Evolutionary conservation across 371 early-diverging fungal species (phyloP).

Genomic region (Fennellomyces sp.): DNA sequence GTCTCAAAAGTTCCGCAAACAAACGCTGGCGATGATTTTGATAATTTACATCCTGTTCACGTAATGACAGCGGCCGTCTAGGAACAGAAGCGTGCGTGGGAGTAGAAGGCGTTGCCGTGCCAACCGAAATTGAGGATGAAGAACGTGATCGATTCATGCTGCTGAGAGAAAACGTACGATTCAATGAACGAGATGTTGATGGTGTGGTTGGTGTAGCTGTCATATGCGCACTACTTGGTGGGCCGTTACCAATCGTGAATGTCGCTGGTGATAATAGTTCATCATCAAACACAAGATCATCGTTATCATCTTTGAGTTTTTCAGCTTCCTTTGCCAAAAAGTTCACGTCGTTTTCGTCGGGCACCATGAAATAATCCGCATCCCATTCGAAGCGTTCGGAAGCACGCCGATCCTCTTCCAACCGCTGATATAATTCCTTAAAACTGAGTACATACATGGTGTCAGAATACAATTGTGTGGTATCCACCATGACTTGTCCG

Average conservation of each 20-base stretch:
- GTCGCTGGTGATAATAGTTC: slow-evolving; percentile 7
- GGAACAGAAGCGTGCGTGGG: slow-evolving; percentile 20
- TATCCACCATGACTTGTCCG: slow-evolving; percentile 40
- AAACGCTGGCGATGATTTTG: slow-evolving; percentile 65
- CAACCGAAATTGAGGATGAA: slow-evolving; percentile 30
- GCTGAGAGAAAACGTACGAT: slow-evolving; percentile 19
- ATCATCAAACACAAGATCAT: slow-evolving; percentile 36
- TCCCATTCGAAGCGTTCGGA: slow-evolving; percentile 60
- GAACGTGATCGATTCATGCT: slow-evolving; percentile 40
- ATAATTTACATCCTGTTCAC: slow-evolving; percentile 74
- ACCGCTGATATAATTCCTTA: slow-evolving; percentile 58
- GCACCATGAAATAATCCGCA: slow-evolving; percentile 63
- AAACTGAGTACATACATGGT: slow-evolving; percentile 50
- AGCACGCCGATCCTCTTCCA: slow-evolving; percentile 22
- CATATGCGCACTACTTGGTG: slow-evolving; percentile 9
- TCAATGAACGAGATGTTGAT: slow-evolving; percentile 28
- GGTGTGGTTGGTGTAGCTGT: slow-evolving; percentile 31
- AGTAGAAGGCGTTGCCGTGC: slow-evolving; percentile 29
- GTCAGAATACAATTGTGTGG: slow-evolving; percentile 61
- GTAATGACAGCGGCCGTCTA: slow-evolving; percentile 55
- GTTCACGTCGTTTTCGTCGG: slow-evolving; percentile 68
- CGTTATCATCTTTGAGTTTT: slow-evolving; percentile 19
- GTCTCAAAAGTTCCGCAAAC: slow-evolving; percentile 66
- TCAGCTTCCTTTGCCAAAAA: slow-evolving; percentile 47
- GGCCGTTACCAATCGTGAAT: slow-evolving; percentile 3